Evolutionary conservation across 129 eudicot species (phyloP), one percentile per base, ranked within the genome.

Genomic region (Centrapalus pauciflorus): DNA sequence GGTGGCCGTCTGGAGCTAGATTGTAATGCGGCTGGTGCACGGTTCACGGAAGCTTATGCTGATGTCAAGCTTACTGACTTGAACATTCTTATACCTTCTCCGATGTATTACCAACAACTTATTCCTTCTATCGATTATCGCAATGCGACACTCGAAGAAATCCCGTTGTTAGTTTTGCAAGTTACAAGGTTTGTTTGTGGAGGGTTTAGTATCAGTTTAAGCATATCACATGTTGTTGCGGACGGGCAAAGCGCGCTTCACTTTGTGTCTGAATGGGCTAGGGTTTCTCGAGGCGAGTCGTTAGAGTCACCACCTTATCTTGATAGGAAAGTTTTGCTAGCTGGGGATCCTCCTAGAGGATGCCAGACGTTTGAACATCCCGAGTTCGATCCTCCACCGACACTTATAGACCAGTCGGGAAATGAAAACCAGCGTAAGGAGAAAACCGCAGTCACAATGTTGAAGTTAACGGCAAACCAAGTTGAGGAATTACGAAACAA

Each of bases 211-310:
- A 74, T 84, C 2, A 78, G 77, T 25, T 27, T 70, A 14, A 64
- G 49, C 21, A 82, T 84, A 6, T 84, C 81, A 0, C 91, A 82
- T 52, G 80, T 73, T 0, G 76, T 79, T 9, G 90, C 33, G 2
- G 95, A 87, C 12, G 95, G 95, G 8, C 88, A 73, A 56, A 68
- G 91, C 5, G 82, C 86, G 0, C 46, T 81, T 16, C 84, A 84
- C 69, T 87, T 87, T 51, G 21, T 79, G 24, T 32, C 79, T 0
- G 95, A 87, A 64, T 81, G 90, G 90, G 85, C 85, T 0, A 79
- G 75, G 67, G 35, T 84, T 38, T 74, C 81, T 40, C 77, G 88
- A 7, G 88, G 85, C 1, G 77, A 70, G 77, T 26, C 38, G 20
- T 3, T 80, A 5, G 76, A 48, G 4, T 37, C 55, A 0, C 41